These are phyloP conservation scores for Aureobasidium musti DNA, from an alignment of 2,329 filamentous ascomycete genomes.

Conservation along the genomic window DNA sequence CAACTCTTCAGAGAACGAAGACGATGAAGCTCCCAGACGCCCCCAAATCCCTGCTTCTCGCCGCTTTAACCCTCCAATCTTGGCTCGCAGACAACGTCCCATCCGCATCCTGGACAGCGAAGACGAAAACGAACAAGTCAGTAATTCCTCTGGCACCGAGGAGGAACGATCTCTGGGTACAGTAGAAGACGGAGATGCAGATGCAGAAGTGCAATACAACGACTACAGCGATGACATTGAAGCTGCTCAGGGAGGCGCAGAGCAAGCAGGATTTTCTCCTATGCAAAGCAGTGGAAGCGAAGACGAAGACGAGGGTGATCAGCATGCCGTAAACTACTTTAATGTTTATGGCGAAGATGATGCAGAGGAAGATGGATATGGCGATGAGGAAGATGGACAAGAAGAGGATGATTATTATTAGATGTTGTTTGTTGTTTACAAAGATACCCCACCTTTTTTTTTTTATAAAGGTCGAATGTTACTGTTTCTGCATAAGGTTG, in stretches of 20 bases:
- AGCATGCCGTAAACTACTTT: neutral
- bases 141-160: neutral
- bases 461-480: too few relatives aligned
- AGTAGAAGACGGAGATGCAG: neutral
- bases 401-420: neutral
- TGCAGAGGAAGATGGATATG: neutral
- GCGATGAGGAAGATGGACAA: neutral
- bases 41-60: neutral
- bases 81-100: neutral
- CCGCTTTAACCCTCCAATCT: neutral
- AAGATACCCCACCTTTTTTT: neutral
- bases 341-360: constrained; percentile 17
- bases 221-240: constrained; percentile 25
- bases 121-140: neutral
- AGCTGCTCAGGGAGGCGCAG: constrained; percentile 15
- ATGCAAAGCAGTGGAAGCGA: constrained; percentile 24
- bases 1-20: neutral
- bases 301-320: neutral
- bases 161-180: neutral
- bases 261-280: constrained; percentile 32
- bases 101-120: constrained; percentile 8
- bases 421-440: neutral
- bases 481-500: too few relatives aligned
- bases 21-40: neutral
- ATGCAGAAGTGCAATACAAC: neutral